phyloP scores from a whole-genome alignment of 148 eudicot species.

The Dianthus caryophyllus region DNA sequence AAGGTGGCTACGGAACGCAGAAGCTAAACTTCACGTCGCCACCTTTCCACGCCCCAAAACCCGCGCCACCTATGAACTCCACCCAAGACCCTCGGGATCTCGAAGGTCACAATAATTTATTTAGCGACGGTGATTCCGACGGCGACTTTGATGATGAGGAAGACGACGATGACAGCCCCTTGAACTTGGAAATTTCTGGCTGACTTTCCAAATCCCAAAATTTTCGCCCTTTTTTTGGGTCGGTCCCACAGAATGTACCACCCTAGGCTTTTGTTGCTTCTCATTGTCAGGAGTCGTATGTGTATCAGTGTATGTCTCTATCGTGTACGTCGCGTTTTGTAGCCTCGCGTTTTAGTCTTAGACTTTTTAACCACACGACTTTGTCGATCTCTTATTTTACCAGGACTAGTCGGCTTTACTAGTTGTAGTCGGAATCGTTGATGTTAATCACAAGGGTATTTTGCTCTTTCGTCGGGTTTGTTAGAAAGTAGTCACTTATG shows the following conservation, averaged over 20 bases:
- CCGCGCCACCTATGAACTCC: slow-evolving; percentile 36
- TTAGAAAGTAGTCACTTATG: slow-evolving; percentile 11
- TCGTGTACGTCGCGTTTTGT: slow-evolving; percentile 10
- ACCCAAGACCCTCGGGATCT: slow-evolving; percentile 35
- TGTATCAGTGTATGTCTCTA: slow-evolving; percentile 12
- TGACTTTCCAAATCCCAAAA: slow-evolving; percentile 27
- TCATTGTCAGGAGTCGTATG: background rate
- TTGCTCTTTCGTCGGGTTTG: background rate
- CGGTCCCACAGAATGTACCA: slow-evolving; percentile 14
- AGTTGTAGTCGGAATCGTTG: slow-evolving; percentile 21
- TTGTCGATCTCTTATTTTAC: background rate
- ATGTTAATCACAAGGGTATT: slow-evolving; percentile 15
- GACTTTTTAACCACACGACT: slow-evolving; percentile 19
- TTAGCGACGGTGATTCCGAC: slow-evolving; percentile 48
- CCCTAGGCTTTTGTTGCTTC: slow-evolving; percentile 9
- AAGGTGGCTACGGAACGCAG: slow-evolving; percentile 36
- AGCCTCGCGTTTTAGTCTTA: slow-evolving; percentile 18
- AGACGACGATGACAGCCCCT: slow-evolving; percentile 34
- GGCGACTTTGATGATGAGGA: slow-evolving; percentile 22
- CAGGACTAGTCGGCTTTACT: slow-evolving; percentile 25
- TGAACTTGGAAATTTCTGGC: slow-evolving; percentile 42
- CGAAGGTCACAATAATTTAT: slow-evolving; percentile 31
- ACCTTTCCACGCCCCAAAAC: slow-evolving; percentile 36
- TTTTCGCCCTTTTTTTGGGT: slow-evolving; percentile 10
- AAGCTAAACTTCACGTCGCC: slow-evolving; percentile 44